These are phyloP conservation scores for Gypsophila paniculata DNA, from an alignment of 179 eudicot species.

Conservation along the genomic window DNA sequence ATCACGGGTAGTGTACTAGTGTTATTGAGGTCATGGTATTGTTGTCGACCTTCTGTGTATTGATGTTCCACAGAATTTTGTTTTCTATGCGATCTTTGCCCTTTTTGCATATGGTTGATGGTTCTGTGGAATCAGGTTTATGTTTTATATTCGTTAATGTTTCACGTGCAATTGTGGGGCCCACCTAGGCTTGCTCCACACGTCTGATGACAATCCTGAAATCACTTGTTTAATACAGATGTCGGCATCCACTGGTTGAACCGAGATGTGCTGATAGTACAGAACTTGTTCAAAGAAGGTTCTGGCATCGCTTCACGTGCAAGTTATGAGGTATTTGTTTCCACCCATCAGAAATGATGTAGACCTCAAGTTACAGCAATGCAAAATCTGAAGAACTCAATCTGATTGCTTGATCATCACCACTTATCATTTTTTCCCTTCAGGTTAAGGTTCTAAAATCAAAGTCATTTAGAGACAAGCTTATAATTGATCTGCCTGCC, in stretches of 20 bases:
- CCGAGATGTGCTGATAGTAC: conserved; percentile 41
- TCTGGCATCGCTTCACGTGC: conserved; percentile 45
- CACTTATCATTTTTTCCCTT: neutral
- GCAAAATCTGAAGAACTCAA: neutral
- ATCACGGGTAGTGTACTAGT: no score
- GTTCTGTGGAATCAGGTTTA: no score
- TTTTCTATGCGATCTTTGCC: no score
- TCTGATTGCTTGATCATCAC: neutral
- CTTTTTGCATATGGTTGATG: no score
- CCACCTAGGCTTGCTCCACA: neutral
- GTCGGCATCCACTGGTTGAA: conserved; percentile 58
- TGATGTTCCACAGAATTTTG: no score
- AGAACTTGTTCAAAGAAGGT: conserved; percentile 41
- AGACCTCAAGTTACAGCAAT: neutral
- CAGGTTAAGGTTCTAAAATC: conserved; percentile 42
- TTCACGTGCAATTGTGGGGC: no score
- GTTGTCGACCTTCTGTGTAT: no score
- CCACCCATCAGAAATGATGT: neutral
- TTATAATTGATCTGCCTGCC: conserved; percentile 57
- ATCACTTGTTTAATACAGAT: conserved; percentile 30
- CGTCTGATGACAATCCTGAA: conserved; percentile 1
- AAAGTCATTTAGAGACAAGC: conserved; percentile 47
- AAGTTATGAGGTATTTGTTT: conserved; percentile 48
- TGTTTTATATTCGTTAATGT: no score
- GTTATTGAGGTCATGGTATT: no score